Percentiles rank a stretch among this genome's conserved stretches.
These are phyloP conservation scores for Dispira simplex DNA, from an alignment of 192 early-diverging fungal genomes.

Conservation along the genomic window DNA sequence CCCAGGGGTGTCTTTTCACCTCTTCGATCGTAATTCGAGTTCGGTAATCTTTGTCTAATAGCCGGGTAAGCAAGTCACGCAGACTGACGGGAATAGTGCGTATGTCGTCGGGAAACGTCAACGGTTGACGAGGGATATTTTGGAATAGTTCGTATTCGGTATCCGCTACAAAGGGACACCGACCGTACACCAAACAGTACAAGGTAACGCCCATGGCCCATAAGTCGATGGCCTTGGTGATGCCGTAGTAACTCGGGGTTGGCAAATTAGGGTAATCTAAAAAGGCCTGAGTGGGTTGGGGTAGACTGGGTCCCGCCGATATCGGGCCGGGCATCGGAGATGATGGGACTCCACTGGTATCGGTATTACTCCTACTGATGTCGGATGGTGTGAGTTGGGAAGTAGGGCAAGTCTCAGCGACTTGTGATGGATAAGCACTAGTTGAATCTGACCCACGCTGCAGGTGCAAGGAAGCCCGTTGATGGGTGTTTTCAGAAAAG, in stretches of 20 bases:
- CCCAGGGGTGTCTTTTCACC: constrained; percentile 91
- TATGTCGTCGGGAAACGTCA: constrained; percentile 30
- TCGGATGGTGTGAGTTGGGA: too few species aligned
- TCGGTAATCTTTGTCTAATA: constrained; percentile 80
- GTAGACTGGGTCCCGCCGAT: too few species aligned
- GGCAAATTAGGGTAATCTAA: constrained; percentile 15
- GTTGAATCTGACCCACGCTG: too few species aligned
- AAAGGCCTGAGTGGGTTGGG: constrained; percentile 12
- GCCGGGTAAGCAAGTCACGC: constrained; percentile 48
- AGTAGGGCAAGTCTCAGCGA: too few species aligned
- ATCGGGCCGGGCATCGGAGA: too few species aligned
- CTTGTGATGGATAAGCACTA: too few species aligned
- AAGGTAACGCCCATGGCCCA: constrained; percentile 97
- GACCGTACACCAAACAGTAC: constrained; percentile 85
- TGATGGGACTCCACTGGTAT: too few species aligned
- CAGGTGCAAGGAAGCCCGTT: too few species aligned
- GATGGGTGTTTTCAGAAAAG: too few species aligned
- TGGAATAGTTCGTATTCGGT: constrained; percentile 95
- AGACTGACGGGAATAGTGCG: constrained; percentile 36
- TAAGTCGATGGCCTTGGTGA: constrained; percentile 84
- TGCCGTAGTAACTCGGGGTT: constrained; percentile 20
- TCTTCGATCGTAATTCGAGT: constrained; percentile 73
- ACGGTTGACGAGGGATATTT: constrained; percentile 61
- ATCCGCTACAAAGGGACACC: constrained; percentile 83
- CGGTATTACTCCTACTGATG: too few species aligned